These are phyloP conservation scores for Suillus weaverae DNA, from an alignment of 768 basidiomycete genomes.

Conservation along the genomic window DNA sequence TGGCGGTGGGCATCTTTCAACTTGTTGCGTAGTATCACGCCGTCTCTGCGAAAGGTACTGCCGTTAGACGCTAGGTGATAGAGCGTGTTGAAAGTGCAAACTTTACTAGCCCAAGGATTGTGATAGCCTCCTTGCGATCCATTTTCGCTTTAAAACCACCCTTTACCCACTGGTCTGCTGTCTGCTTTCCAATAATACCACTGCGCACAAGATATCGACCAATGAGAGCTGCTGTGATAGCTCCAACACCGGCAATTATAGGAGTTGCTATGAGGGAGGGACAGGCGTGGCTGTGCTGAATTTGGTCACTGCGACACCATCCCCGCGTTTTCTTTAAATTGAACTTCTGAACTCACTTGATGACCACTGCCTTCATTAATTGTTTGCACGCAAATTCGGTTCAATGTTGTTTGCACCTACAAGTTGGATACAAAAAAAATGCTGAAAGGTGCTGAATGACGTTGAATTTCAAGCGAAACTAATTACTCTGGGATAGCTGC, in stretches of 20 bases:
- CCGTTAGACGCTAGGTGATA: not conserved
- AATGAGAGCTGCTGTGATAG: conserved; percentile 72
- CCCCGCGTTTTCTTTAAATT: not conserved
- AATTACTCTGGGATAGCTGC: not conserved
- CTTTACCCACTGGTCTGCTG: conserved; percentile 82
- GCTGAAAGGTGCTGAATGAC: too few species aligned
- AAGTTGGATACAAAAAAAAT: not conserved
- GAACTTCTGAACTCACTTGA: too few species aligned
- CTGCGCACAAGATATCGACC: conserved; percentile 70
- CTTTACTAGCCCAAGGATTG: conserved; percentile 85
- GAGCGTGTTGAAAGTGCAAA: conserved; percentile 29
- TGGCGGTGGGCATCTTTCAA: conserved; percentile 95
- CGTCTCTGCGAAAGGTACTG: conserved; percentile 58
- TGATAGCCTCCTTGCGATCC: conserved; percentile 92
- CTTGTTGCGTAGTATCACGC: conserved; percentile 66
- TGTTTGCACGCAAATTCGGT: not conserved
- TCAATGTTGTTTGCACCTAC: not conserved
- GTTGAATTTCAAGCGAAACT: not conserved
- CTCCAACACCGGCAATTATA: conserved; percentile 72
- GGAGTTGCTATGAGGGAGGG: conserved; percentile 67
- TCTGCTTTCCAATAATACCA: conserved; percentile 57
- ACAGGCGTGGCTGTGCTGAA: conserved; percentile 1
- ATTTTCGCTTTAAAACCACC: conserved; percentile 96
- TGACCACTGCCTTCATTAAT: not conserved
- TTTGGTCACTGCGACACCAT: not conserved